Evolutionary conservation across 1,139 yeast genomes (phyloP).

Genomic region (Geotrichum australiense): DNA sequence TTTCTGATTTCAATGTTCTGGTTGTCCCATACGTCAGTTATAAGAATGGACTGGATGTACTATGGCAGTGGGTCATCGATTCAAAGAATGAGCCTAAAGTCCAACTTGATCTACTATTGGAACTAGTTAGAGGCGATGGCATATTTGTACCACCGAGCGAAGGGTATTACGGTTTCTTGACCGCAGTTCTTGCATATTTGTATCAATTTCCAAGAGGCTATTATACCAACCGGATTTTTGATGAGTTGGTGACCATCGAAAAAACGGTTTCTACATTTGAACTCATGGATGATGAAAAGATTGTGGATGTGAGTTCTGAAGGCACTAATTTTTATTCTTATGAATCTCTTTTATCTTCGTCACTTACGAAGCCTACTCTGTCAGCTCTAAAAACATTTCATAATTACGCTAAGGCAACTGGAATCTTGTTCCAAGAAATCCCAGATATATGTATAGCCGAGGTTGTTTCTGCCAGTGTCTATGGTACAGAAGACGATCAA

Average conservation of each 20-base stretch:
- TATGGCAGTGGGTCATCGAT: slow-evolving; percentile 21
- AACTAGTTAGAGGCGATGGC: slow-evolving; percentile 11
- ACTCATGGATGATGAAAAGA: slow-evolving; percentile 5
- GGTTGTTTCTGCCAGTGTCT: slow-evolving; percentile 13
- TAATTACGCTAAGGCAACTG: slow-evolving; percentile 13
- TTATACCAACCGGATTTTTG: slow-evolving; percentile 11
- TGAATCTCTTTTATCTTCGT: slow-evolving; percentile 7
- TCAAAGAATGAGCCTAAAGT: slow-evolving; percentile 6
- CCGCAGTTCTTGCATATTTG: slow-evolving; percentile 11
- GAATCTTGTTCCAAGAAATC: slow-evolving; percentile 7
- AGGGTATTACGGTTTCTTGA: slow-evolving; percentile 6
- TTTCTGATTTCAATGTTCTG: slow-evolving; percentile 23
- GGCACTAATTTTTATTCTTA: slow-evolving; percentile 11
- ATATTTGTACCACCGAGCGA: slow-evolving; percentile 11
- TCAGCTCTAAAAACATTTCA: slow-evolving; percentile 11
- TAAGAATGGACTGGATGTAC: slow-evolving; percentile 18
- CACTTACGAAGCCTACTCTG: slow-evolving; percentile 10
- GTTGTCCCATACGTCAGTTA: slow-evolving; percentile 24
- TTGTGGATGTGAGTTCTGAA: slow-evolving; percentile 13
- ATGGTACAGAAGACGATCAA: slow-evolving; percentile 18
- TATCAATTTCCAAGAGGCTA: slow-evolving; percentile 10
- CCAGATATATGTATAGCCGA: slow-evolving; percentile 15
- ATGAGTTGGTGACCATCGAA: slow-evolving; percentile 15
- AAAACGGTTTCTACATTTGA: slow-evolving; percentile 13
- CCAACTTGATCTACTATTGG: slow-evolving; percentile 10